Evolutionary conservation across 2,329 filamentous ascomycete genomes (phyloP).

Genomic region (Zopfia rhizophila): DNA sequence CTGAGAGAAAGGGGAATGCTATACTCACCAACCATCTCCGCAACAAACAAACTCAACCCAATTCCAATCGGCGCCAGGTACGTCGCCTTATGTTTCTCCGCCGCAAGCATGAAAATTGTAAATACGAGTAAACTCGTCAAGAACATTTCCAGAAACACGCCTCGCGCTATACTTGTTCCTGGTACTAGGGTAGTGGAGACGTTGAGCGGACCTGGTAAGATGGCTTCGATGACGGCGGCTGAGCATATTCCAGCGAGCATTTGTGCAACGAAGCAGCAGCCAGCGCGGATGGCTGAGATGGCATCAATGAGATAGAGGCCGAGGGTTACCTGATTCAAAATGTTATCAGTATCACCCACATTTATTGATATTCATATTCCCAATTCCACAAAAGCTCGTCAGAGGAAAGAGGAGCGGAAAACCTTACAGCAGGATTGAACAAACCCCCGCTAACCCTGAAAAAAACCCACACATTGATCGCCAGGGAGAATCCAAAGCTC

Average conservation of each 20-base stretch:
- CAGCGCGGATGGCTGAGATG: conserved; percentile 34
- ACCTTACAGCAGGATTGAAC: conserved; percentile 54
- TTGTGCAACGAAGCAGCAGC: conserved; percentile 47
- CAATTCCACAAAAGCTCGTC: neutral
- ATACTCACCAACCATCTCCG: conserved; percentile 58
- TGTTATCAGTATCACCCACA: neutral
- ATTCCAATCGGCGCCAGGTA: conserved; percentile 78
- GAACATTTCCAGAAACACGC: conserved; percentile 54
- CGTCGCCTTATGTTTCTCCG: conserved; percentile 78
- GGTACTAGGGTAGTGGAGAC: conserved; percentile 49
- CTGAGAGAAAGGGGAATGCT: too few relatives aligned
- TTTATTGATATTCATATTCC: too few relatives aligned
- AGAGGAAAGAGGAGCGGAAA: neutral
- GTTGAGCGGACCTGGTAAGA: conserved; percentile 46
- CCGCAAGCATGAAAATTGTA: conserved; percentile 69
- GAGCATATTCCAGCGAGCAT: conserved; percentile 51
- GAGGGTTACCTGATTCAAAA: conserved; percentile 47
- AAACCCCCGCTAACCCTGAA: conserved; percentile 51
- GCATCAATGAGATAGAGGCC: conserved; percentile 49
- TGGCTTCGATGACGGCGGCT: conserved; percentile 46
- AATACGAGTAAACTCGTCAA: conserved; percentile 53
- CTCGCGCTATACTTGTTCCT: conserved; percentile 41
- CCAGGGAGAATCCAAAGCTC: conserved; percentile 50
- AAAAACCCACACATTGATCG: conserved; percentile 55
- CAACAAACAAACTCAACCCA: conserved; percentile 75